These are phyloP conservation scores for Corylus heterophylla DNA, from an alignment of 306 rosid species.

Conservation along the genomic window DNA sequence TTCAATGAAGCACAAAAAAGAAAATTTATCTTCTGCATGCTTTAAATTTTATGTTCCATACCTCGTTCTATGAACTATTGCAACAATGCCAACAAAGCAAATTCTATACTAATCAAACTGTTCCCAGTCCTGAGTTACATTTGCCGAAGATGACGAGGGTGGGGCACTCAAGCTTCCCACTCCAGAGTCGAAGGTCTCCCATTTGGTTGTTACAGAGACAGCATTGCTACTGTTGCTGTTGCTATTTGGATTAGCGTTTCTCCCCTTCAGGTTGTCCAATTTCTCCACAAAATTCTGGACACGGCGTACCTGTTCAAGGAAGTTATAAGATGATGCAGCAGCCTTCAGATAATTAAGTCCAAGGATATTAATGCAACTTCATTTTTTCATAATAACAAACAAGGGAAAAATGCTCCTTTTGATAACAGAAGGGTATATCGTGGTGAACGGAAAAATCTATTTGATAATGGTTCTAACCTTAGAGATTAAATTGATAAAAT, in stretches of 20 bases:
- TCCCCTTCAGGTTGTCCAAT: slow-evolving; percentile 58
- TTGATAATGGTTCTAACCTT: too few species aligned
- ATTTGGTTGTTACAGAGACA: slow-evolving; percentile 39
- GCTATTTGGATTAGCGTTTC: slow-evolving; percentile 52
- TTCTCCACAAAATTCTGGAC: slow-evolving; percentile 72
- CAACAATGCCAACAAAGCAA: neutral
- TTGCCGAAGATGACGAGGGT: slow-evolving; percentile 37
- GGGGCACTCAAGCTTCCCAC: slow-evolving; percentile 44
- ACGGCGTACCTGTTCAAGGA: slow-evolving; percentile 61
- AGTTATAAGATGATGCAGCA: slow-evolving; percentile 17
- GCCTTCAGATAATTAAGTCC: slow-evolving; percentile 8
- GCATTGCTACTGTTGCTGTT: slow-evolving; percentile 33
- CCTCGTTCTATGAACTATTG: neutral
- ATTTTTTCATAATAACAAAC: slow-evolving; percentile 9
- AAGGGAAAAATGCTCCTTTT: too few species aligned
- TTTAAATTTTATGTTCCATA: neutral
- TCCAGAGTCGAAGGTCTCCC: slow-evolving; percentile 49
- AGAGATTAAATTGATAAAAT: too few species aligned
- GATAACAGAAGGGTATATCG: too few species aligned
- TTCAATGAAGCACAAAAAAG: slow-evolving; percentile 12
- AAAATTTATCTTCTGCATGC: slow-evolving; percentile 6
- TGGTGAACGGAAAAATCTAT: too few species aligned
- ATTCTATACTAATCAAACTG: slow-evolving; percentile 33
- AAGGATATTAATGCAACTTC: neutral
- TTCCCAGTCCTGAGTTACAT: slow-evolving; percentile 40